Percentiles rank a stretch among this genome's conserved stretches.
Conservation (phyloP, 179 eudicot genomes). For the Sideroxylon spinosum region DNA sequence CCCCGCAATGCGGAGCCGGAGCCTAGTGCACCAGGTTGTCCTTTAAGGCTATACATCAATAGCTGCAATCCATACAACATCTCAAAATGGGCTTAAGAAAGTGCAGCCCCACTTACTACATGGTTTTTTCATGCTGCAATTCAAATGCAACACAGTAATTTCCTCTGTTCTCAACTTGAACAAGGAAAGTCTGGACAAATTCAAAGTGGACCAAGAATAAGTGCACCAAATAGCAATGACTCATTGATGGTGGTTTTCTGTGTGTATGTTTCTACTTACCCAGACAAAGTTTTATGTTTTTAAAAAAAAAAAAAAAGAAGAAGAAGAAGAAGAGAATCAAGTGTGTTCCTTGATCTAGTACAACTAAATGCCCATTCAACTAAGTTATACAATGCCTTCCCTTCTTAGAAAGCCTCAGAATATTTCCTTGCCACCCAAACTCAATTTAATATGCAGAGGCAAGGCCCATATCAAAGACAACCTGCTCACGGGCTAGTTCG, state of each 20-base stretch:
- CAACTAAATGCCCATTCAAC: too few relatives aligned
- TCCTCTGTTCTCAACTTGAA: neutral
- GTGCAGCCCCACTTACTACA: neutral
- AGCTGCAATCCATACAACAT: neutral
- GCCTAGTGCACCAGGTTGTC: too few relatives aligned
- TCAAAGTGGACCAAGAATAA: neutral
- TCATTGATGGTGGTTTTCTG: neutral
- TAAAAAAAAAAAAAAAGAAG: neutral
- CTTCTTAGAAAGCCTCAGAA: too few relatives aligned
- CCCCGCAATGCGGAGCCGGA: too few relatives aligned
- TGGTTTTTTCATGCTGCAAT: neutral
- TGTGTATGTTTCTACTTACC: neutral
- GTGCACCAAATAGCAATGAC: neutral
- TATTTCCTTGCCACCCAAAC: too few relatives aligned
- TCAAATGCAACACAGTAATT: neutral
- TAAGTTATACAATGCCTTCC: too few relatives aligned
- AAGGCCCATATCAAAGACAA: neutral
- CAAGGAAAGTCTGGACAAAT: neutral
- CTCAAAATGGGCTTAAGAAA: constrained; percentile 10
- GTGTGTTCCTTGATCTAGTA: neutral
- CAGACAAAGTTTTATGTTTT: neutral
- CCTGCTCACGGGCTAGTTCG: neutral
- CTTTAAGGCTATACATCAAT: neutral
- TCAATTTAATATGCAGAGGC: neutral
- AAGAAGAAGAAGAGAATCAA: neutral